Evolutionary conservation across 176 grass and related monocot species (phyloP), one percentile per base, ranked within the genome.

Genomic region (Ananas comosus): DNA sequence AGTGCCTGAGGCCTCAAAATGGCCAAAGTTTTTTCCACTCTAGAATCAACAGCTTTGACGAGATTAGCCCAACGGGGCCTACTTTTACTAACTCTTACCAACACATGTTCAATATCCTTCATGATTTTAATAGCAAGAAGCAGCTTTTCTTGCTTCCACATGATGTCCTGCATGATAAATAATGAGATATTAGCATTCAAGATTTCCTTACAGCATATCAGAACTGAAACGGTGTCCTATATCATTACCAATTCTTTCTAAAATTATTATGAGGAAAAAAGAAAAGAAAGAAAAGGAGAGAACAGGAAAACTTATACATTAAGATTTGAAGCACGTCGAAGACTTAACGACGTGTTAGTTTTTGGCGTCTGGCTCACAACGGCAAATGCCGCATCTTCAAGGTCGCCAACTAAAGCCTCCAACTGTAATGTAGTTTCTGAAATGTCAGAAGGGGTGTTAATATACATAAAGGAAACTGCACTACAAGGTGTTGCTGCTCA

Each of bases 391-490:
- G 50, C 69, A 87, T 97, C 89, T 90, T 97, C 93, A 59, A 97
- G 86, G 61, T 97, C 88, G 58, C 93, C 93, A 71, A 97, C 93
- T 79, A 97, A 84, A 83, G 86, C 79, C 83, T 97, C 89, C 78
- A 97, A 80, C 76, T 90, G 76, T 82, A 97, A 82, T 73, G 89
- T 78, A 83, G 82, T 81, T 80, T 90, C 93, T 92, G 86, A 84
- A 92, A 85, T 51, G 74, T 76, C 72, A 91, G 85, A 78, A 85
- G 65, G 25, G 79, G 76, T 84, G 81, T 79, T 84, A 80, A 42
- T 42, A 42, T 42, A 6, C 33, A 42, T 42, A 8, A 42, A 42
- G 14, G 25, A 19, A 47, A 72, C 29, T 8, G 42, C 3, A 1
- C 42, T 50, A 18, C 16, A 72, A 49, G 53, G 70, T 72, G 12